phyloP scores from a whole-genome alignment of 768 basidiomycete species.

The Lactifluus rugatus region DNA sequence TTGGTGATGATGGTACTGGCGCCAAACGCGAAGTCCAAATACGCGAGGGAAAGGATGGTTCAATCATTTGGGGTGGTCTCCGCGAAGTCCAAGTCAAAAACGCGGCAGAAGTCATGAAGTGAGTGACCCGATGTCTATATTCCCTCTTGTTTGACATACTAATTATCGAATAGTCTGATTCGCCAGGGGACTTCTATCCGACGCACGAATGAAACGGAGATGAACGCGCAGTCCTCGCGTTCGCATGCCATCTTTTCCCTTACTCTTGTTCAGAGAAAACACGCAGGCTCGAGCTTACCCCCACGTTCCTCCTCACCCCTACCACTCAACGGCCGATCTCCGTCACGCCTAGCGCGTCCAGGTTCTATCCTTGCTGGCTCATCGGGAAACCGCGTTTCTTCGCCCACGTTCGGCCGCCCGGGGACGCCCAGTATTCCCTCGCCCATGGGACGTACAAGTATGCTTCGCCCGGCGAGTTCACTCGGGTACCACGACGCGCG shows the following conservation, averaged over 20 bases:
- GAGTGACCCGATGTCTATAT: constrained; percentile 28
- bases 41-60: constrained; percentile 92
- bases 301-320: constrained; percentile 72
- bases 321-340: constrained; percentile 62
- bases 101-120: constrained; percentile 87
- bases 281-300: constrained; percentile 55
- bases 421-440: constrained; percentile 69
- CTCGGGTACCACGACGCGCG: constrained; percentile 28
- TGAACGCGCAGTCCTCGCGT: constrained; percentile 97
- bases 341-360: constrained; percentile 73
- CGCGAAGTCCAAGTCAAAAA: constrained; percentile 85
- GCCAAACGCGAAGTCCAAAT: constrained; percentile 83
- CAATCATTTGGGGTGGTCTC: constrained; percentile 95
- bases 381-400: constrained; percentile 47
- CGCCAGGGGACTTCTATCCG: constrained; percentile 84
- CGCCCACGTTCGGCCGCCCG: constrained; percentile 71
- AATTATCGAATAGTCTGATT: constrained; percentile 50
- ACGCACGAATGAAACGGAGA: constrained; percentile 93
- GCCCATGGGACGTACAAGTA: constrained; percentile 59
- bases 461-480: constrained; percentile 66
- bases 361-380: constrained; percentile 56
- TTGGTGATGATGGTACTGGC: constrained; percentile 66
- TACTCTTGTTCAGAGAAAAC: constrained; percentile 87
- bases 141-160: constrained; percentile 13
- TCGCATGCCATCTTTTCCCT: constrained; percentile 99